Conservation (phyloP, 2,329 filamentous ascomycete species). For the Neoascochyta sp. region DNA sequence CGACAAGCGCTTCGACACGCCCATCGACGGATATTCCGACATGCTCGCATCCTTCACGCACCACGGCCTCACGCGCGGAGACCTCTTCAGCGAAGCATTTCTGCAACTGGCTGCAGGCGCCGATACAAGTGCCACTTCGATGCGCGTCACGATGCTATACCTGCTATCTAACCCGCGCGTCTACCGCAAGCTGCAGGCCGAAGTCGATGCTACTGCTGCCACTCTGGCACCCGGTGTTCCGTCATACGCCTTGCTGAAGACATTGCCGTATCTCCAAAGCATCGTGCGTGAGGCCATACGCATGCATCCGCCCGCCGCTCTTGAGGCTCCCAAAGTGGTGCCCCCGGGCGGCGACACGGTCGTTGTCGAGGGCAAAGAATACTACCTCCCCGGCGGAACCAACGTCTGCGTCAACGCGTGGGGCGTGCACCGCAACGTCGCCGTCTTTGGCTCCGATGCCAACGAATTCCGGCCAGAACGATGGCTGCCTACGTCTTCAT, state of each 20-base stretch:
- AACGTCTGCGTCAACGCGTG: neutral
- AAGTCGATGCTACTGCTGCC: conserved; percentile 40
- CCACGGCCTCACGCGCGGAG: conserved; percentile 40
- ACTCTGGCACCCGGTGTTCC: conserved; percentile 38
- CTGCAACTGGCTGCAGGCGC: conserved; percentile 53
- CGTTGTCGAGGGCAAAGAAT: no score
- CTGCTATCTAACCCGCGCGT: conserved; percentile 49
- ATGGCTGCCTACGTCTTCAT: no score
- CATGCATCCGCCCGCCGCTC: neutral
- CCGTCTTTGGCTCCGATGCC: neutral
- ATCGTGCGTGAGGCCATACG: conserved; percentile 41
- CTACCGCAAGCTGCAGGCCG: conserved; percentile 43
- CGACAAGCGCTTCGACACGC: conserved; percentile 22
- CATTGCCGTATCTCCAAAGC: conserved; percentile 45
- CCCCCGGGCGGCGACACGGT: neutral
- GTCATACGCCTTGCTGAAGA: conserved; percentile 41
- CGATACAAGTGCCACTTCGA: conserved; percentile 55
- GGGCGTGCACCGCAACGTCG: neutral
- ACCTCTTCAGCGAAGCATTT: conserved; percentile 41
- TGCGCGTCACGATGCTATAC: conserved; percentile 54
- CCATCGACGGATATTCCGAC: conserved; percentile 46
- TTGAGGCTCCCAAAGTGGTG: neutral
- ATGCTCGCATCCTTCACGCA: conserved; percentile 53
- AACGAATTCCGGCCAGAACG: neutral
- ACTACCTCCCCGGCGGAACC: neutral